Base-by-base conservation (phyloP, 768 basidiomycete species). In the Filobasidium floriforme region DNA sequence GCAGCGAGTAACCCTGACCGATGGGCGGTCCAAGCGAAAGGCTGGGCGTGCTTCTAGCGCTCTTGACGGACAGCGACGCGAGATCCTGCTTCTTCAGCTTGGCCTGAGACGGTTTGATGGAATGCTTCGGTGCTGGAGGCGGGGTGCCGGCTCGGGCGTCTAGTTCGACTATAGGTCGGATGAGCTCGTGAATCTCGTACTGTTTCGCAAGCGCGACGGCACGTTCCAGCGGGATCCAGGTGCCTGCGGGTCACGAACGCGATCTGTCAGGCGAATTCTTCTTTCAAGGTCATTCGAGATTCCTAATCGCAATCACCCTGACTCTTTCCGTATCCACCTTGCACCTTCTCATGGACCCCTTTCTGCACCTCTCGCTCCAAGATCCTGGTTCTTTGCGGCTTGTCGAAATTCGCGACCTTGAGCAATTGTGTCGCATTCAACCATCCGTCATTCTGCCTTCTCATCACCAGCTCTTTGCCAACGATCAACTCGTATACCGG, bases 271-370 rank as follows among this genome's bases (percentile, higher is more conserved):
- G 40, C 7, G 7, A 37, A 37, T 37, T 9, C 32, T 9, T 4
- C 32, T 37, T 4, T 37, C 32, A 37, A 37, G 32, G 32, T 32
- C 19, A 59, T 9, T 51, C 19, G 24, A 24, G 12, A 51, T 51
- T n/a, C 18, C 4, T 18, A 24, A 40, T 19, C 28, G 10, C 12
- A 66, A 19, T 44, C 22, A 93, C 96, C 96, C 83, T 99, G 96
- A 77, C 98, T 98, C 80, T 99, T 99, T 71, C 96, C 96, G 79
- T 98, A 99, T 1, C 96, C 96, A 26, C 96, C 96, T 79, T 99
- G 96, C 0, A 99, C 93, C 78, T 99, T 99, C 80, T 98, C 94
- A 79, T 99, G 96, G 72, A 92, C 90, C 29, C 93, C 96, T 77
- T 98, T 98, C 78, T 99, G 96, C 7, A 99, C 88, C 80, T 99